Base-by-base conservation (phyloP, 805 yeast species). In the Zygosaccharomyces lentus region DNA sequence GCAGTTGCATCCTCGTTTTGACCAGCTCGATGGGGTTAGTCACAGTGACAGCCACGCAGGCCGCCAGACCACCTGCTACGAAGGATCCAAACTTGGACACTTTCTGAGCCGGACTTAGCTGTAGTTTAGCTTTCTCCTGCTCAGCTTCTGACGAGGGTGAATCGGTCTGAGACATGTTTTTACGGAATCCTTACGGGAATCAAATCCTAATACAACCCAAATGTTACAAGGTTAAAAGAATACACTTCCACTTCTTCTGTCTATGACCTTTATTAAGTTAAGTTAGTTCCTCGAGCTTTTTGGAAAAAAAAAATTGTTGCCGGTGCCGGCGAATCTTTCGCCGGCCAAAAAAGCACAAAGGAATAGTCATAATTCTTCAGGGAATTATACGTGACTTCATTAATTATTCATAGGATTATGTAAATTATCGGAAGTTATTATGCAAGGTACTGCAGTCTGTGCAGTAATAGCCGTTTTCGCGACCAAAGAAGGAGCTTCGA, bases 11-110 rank as follows among this genome's bases (percentile, higher is more conserved):
- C 69, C 98, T 74, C 7, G 96, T 93, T 70, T 93, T 93, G 56
- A 91, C 88, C 51, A 93, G 73, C 67, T 93, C 99, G 52, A 93
- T 84, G 5, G 99, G 99, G 64, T 93, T 93, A 3, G 98, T 90
- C 62, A 91, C 82, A 0, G 97, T 91, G 37, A 93, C 99, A 0
- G 99, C 98, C 45, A 95, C 93, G 71, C 98, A 90, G 2, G 98
- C 97, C 2, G 99, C 99, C 12, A 85, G 48, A 7, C 93, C 96
- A 46, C 96, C 97, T 3, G 96, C 96, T 4, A 82, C 58, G 57
- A 90, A 88, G 1, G 96, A 95, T 16, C 95, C 95, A 9, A 73
- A 53, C 2, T 87, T 80, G 32, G 82, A 74, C 16, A 84, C 75
- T 53, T 76, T 70, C 53, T 78, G 82, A n/a, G 82, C 74, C 1